Evolutionary conservation across 1,284 basidiomycete genomes (phyloP).

Genomic region (Gastroboletus turbinatus): DNA sequence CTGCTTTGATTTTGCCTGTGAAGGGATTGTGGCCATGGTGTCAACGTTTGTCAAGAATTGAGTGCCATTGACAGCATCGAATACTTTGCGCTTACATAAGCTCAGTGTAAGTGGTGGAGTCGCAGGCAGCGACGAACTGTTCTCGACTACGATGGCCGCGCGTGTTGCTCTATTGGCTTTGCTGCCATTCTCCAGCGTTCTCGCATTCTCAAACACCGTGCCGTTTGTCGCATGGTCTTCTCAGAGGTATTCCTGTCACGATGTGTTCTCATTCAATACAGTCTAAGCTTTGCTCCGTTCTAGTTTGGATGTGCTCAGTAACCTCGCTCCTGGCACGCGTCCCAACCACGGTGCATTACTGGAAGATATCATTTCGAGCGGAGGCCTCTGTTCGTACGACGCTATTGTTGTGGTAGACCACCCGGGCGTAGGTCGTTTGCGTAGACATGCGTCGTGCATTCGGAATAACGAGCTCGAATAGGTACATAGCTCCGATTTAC

Average conservation of each 20-base stretch:
- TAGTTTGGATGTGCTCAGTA: conserved; percentile 50
- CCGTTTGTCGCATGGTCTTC: conserved; percentile 75
- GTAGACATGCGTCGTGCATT: background rate
- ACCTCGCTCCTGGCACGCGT: conserved; percentile 35
- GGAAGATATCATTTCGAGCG: conserved; percentile 44
- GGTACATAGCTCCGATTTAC: conserved; percentile 72
- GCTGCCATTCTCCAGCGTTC: conserved; percentile 40
- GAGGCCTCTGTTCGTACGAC: conserved; percentile 59
- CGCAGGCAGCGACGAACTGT: background rate
- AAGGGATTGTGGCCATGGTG: conserved; percentile 50
- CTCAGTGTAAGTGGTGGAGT: background rate
- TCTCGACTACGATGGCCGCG: conserved; percentile 20
- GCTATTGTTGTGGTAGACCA: conserved; percentile 67
- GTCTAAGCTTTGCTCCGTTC: background rate
- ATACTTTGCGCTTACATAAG: conserved; percentile 21
- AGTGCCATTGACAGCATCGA: background rate
- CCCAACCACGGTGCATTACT: conserved; percentile 39
- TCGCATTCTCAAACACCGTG: conserved; percentile 57
- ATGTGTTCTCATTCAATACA: background rate
- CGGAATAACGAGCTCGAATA: conserved; percentile 27
- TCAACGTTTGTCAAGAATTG: background rate
- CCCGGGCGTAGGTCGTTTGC: conserved; percentile 53
- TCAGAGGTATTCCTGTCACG: conserved; percentile 41
- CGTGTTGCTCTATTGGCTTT: conserved; percentile 36
- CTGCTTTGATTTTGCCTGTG: conserved; percentile 63